A percentile compares a stretch with the other conserved stretches of the same genome.
Conservation (phyloP, 2,329 filamentous ascomycete species). For the Penicillium glabrum region DNA sequence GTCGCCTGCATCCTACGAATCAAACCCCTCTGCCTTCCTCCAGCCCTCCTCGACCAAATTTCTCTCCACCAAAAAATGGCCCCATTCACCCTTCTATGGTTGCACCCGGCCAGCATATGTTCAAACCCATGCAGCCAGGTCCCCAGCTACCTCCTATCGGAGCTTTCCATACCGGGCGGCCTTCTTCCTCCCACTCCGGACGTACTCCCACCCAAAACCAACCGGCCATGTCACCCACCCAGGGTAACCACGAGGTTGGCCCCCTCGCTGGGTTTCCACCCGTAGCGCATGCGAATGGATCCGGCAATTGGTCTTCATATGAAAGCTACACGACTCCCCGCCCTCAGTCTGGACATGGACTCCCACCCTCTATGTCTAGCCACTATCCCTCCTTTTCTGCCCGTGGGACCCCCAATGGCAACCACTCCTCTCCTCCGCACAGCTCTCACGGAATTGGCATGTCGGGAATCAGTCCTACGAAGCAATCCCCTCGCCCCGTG, state of each 20-base stretch:
- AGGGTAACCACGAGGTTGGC: conserved; percentile 51
- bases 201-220: conserved; percentile 43
- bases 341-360: conserved; percentile 28
- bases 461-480: conserved; percentile 49
- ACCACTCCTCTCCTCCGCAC: conserved; percentile 37
- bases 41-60: conserved; percentile 30
- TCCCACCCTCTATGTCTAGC: conserved; percentile 30
- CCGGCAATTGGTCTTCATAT: conserved; percentile 33
- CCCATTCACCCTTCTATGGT: conserved; percentile 23
- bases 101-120: conserved; percentile 15
- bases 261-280: conserved; percentile 46
- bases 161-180: conserved; percentile 37
- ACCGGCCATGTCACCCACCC: conserved; percentile 50
- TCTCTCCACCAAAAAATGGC: conserved; percentile 37
- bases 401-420: conserved; percentile 32
- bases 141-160: conserved; percentile 31
- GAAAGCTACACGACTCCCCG: conserved; percentile 31
- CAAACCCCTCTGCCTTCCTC: conserved; percentile 19
- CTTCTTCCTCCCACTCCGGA: conserved; percentile 43
- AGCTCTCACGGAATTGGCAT: conserved; percentile 38
- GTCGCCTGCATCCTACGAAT: conserved; percentile 25
- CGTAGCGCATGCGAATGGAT: conserved; percentile 27
- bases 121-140: conserved; percentile 29
- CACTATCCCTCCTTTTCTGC: conserved; percentile 34
- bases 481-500: conserved; percentile 43